These are phyloP conservation scores for Populus trichocarpa DNA, from an alignment of 441 rosid genomes.

Conservation along the genomic window DNA sequence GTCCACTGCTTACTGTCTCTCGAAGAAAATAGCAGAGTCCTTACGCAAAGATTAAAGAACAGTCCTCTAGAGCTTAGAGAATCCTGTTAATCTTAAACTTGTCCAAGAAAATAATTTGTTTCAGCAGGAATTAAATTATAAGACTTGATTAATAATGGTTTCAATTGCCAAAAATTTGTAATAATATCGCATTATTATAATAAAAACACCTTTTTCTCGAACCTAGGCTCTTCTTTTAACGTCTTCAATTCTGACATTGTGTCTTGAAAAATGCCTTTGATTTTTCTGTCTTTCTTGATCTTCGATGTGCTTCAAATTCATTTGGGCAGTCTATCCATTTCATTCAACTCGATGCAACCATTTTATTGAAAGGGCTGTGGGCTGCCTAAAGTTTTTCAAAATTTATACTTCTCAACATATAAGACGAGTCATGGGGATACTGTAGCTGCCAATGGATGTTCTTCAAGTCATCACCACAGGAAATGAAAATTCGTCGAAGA, in stretches of 20 bases:
- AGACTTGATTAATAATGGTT: background rate
- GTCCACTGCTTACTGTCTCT: conserved; percentile 80
- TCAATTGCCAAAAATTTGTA: background rate
- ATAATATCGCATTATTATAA: no score
- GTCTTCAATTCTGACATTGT: no score
- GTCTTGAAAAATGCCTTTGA: no score
- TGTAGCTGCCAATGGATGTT: background rate
- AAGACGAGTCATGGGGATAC: background rate
- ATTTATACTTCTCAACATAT: no score
- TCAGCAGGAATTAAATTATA: background rate
- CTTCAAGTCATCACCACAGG: background rate
- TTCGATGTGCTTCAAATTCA: background rate
- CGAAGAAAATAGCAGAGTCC: conserved; percentile 52
- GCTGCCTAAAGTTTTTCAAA: no score
- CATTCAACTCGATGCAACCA: no score
- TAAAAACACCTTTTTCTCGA: no score
- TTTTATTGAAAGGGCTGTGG: background rate
- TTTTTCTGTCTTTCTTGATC: background rate
- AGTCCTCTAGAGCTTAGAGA: background rate
- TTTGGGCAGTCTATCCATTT: no score
- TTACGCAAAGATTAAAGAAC: conserved; percentile 4
- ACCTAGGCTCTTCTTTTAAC: no score
- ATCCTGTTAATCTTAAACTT: background rate
- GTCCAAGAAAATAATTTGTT: background rate
- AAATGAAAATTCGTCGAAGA: background rate